These are phyloP conservation scores for Galerina marginata DNA, from an alignment of 768 basidiomycete species.

Conservation along the genomic window DNA sequence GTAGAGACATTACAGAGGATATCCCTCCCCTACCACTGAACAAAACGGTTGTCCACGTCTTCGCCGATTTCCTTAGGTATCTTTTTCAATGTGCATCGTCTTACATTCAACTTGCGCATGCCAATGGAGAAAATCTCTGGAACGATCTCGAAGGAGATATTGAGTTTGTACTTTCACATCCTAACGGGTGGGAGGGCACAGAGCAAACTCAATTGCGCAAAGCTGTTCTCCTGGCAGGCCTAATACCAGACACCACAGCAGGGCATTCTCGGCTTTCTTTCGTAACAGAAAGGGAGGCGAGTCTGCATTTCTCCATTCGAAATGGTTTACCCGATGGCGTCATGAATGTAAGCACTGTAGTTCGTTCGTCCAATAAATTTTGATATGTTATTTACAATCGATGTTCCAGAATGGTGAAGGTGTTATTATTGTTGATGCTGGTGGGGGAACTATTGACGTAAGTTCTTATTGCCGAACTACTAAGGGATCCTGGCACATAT, in stretches of 20 bases:
- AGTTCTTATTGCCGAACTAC: constrained; percentile 50
- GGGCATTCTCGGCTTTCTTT: constrained; percentile 19
- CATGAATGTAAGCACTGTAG: constrained; percentile 28
- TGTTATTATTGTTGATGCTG: constrained; percentile 61
- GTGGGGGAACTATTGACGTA: constrained; percentile 65
- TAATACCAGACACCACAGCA: constrained; percentile 45
- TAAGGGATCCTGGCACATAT: constrained; percentile 23
- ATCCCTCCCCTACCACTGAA: constrained; percentile 38
- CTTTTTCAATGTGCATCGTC: no score
- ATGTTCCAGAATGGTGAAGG: constrained; percentile 43
- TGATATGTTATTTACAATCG: neutral
- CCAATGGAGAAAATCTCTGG: constrained; percentile 43
- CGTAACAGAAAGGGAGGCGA: no score
- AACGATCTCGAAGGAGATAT: constrained; percentile 39
- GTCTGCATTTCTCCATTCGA: no score
- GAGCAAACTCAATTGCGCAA: constrained; percentile 59
- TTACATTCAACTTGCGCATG: constrained; percentile 43
- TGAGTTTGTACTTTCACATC: constrained; percentile 46
- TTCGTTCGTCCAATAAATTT: no score
- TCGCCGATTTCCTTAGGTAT: constrained; percentile 37
- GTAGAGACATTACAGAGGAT: constrained; percentile 23
- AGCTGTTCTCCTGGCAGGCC: constrained; percentile 53
- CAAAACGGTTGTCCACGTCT: constrained; percentile 37
- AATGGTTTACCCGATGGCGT: no score
- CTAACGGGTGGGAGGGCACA: constrained; percentile 66